These are phyloP conservation scores for Penicillium concentricum DNA, from an alignment of 2,329 filamentous ascomycete species.

Conservation along the genomic window DNA sequence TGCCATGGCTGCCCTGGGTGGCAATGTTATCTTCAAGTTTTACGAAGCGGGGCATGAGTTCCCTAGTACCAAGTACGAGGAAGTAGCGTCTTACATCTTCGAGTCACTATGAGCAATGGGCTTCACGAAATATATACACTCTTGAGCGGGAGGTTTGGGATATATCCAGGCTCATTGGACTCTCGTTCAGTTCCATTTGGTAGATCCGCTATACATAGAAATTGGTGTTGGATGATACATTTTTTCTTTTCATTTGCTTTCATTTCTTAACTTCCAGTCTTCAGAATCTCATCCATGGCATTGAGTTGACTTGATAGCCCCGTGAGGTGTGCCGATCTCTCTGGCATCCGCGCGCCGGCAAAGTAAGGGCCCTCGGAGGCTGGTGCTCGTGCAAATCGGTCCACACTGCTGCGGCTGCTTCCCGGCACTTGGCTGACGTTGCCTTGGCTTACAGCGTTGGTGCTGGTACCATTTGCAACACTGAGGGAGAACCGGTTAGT, in stretches of 20 bases:
- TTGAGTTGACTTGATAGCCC: slow-evolving; percentile 33
- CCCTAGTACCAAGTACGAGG: slow-evolving; percentile 60
- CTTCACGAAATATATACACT: neutral
- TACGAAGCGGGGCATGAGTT: slow-evolving; percentile 69
- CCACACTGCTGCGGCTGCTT: slow-evolving; percentile 23
- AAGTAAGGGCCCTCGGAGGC: slow-evolving; percentile 35
- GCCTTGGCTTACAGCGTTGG: slow-evolving; percentile 24
- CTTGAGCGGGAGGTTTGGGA: neutral
- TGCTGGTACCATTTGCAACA: slow-evolving; percentile 19
- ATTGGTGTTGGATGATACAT: neutral
- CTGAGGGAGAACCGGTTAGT: slow-evolving; percentile 11
- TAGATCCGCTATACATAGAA: slow-evolving; percentile 13
- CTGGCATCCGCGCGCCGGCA: slow-evolving; percentile 30
- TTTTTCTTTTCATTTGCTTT: slow-evolving; percentile 9
- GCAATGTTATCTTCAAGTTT: slow-evolving; percentile 57
- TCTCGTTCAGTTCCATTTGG: neutral
- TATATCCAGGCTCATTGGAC: neutral
- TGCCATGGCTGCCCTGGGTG: slow-evolving; percentile 56
- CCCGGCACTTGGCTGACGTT: slow-evolving; percentile 30
- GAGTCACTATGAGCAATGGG: slow-evolving; percentile 37
- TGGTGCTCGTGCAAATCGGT: slow-evolving; percentile 28
- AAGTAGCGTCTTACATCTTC: slow-evolving; percentile 56
- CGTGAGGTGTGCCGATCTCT: slow-evolving; percentile 31
- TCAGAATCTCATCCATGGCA: slow-evolving; percentile 31
- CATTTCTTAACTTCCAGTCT: slow-evolving; percentile 12